Conservation (phyloP, 352 stramenopile genomes). For the Thalassiosira exigua region DNA sequence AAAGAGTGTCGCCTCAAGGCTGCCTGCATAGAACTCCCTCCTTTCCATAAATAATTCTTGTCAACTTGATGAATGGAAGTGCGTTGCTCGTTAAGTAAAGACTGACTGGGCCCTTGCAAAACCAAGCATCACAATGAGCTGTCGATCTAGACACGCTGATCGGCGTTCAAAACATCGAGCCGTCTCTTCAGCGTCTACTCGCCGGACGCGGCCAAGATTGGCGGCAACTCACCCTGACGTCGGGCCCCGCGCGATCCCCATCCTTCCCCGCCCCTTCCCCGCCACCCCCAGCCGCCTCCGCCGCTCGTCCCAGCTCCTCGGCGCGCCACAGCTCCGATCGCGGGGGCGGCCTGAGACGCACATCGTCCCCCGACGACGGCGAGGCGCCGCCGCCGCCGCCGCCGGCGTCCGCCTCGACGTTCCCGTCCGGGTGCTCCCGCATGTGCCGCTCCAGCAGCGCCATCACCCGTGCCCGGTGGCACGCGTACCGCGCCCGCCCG, state of each 20-base stretch:
- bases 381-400: background rate
- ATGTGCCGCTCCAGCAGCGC: constrained; percentile 54
- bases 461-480: constrained; percentile 44
- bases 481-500: constrained; percentile 31
- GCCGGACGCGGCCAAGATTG: too few species aligned
- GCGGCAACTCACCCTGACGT: too few species aligned
- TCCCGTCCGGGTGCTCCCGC: constrained; percentile 35
- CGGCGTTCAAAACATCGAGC: too few species aligned
- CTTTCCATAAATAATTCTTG: too few species aligned
- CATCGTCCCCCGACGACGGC: constrained; percentile 13
- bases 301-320: constrained; percentile 23
- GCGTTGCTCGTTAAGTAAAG: too few species aligned
- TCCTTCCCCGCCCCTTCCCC: background rate
- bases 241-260: too few species aligned
- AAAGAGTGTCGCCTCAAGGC: too few species aligned
- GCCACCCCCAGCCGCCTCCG: background rate
- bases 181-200: too few species aligned
- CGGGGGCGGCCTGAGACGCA: constrained; percentile 13
- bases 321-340: constrained; percentile 43
- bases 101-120: too few species aligned
- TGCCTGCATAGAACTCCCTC: too few species aligned
- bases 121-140: too few species aligned
- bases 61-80: too few species aligned
- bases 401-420: constrained; percentile 13
- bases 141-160: constrained; percentile 5